A percentile compares a stretch with the other conserved stretches of the same genome.
phyloP scores from a whole-genome alignment of 257 asterid genomes.

The Solanum neorickii region DNA sequence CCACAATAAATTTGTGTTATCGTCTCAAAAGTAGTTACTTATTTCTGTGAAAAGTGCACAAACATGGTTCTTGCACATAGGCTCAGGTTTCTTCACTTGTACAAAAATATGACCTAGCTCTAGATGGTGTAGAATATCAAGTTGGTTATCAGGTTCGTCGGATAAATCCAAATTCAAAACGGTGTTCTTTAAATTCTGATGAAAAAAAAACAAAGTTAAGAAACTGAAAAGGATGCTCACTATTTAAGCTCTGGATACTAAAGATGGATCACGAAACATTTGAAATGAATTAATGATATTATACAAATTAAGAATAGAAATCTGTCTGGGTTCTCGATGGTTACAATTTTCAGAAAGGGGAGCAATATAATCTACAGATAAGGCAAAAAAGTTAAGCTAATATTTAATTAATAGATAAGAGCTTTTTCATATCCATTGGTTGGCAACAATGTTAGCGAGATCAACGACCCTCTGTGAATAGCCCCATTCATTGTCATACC shows the following conservation, averaged over 20 bases:
- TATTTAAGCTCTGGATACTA: not conserved
- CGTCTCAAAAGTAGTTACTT: too few species aligned
- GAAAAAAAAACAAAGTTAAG: not conserved
- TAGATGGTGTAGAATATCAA: not conserved
- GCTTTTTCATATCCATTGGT: slow-evolving; percentile 49
- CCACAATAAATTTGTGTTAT: too few species aligned
- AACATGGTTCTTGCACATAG: too few species aligned
- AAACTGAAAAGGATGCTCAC: not conserved
- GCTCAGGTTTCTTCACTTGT: too few species aligned
- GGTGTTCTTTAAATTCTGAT: not conserved
- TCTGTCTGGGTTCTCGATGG: not conserved
- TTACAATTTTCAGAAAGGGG: slow-evolving; percentile 19
- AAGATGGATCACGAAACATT: not conserved
- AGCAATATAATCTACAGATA: slow-evolving; percentile 22
- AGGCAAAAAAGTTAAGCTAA: not conserved
- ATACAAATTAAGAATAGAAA: not conserved
- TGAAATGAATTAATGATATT: not conserved
- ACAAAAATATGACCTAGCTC: not conserved
- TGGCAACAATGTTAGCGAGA: slow-evolving; percentile 80
- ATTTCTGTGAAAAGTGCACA: too few species aligned
- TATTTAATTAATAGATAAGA: not conserved
- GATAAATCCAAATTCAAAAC: not conserved
- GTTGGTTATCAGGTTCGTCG: too few species aligned
- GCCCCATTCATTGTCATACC: slow-evolving; percentile 95
- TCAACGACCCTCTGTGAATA: slow-evolving; percentile 97